Evolutionary conservation across 768 basidiomycete genomes (phyloP).

Genomic region (Phaffia australis): DNA sequence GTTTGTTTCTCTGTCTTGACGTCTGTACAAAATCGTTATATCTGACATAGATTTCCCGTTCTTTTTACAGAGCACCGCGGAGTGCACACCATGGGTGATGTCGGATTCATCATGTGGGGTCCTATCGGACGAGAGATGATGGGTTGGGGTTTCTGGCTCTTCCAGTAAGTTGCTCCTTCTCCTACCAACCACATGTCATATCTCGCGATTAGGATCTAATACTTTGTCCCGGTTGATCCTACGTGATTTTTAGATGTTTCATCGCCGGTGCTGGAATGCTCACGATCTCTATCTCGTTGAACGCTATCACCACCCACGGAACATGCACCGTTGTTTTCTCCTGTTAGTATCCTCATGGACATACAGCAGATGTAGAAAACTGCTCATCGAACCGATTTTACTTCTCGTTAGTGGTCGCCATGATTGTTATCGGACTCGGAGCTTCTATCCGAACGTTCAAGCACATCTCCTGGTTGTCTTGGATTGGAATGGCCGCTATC

Average conservation of each 20-base stretch:
- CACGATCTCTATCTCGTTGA: constrained; percentile 37
- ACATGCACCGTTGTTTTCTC: constrained; percentile 40
- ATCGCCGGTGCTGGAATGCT: constrained; percentile 35
- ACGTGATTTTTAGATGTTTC: constrained; percentile 25
- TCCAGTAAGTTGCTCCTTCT: neutral
- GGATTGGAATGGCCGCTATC: constrained; percentile 30
- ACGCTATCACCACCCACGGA: constrained; percentile 35
- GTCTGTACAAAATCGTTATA: neutral
- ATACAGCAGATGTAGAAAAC: too few species aligned
- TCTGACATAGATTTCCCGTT: neutral
- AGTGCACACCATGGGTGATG: constrained; percentile 14
- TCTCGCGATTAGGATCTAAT: neutral
- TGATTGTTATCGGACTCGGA: constrained; percentile 15
- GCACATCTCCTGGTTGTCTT: constrained; percentile 34
- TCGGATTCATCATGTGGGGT: constrained; percentile 21
- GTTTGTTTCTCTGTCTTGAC: neutral
- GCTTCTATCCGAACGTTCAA: constrained; percentile 29
- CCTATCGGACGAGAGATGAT: constrained; percentile 13
- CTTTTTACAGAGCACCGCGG: neutral
- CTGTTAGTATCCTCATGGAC: too few species aligned
- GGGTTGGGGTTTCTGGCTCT: constrained; percentile 14
- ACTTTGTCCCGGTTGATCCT: neutral
- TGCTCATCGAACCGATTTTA: neutral
- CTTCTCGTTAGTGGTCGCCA: constrained; percentile 9
- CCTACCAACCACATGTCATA: neutral